Base-by-base conservation (phyloP, 2,329 filamentous ascomycete genomes). In the Diaporthe caulivora region DNA sequence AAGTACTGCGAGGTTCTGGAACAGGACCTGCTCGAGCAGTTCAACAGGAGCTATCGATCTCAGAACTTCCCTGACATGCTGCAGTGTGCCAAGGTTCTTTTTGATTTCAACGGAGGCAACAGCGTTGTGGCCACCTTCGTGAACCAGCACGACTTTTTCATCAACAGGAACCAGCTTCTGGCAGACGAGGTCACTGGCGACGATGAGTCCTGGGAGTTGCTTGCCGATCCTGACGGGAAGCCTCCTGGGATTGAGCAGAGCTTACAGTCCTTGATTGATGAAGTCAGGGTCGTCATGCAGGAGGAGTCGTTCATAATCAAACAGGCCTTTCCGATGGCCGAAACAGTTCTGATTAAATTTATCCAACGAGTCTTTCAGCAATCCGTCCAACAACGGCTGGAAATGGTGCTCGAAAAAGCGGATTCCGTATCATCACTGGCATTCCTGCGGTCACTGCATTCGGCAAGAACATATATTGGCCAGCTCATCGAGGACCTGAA, bases 101-200 rank as follows among this genome's bases (percentile, higher is more conserved):
- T 97, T 81, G 97, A 98, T 83, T 99, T 99, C 87, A 98, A 96
- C 82, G 95, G 97, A 69, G 97, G 97, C 68, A 92, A 95, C 72
- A 98, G 95, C 81, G 97, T 98, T 74, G 97, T 98, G 82, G 96
- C 94, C 18, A 88, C 96, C 15, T 99, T 98, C 82, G 96, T 99
- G 80, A 99, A 99, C 81, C 97, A 99, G 82, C 97, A 99, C 84
- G 95, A 98, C 80, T 99, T 99, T 88, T 99, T 99, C 84, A 98
- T 99, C 80, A 97, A 98, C 81, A 90, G 95, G 34, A 97, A 95
- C 77, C 96, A 98, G 82, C 87, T 99, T 72, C 92, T 98, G 65
- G 93, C 93, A 0, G 95, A 98, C 79, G 95, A 98, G 81, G 91
- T 97, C 21, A 89, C 89, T 3, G 89, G 90, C 17, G 94, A 97